Evolutionary conservation across 23 red algal genomes (phyloP).

Genomic region (Gracilaria vermiculophylla): DNA sequence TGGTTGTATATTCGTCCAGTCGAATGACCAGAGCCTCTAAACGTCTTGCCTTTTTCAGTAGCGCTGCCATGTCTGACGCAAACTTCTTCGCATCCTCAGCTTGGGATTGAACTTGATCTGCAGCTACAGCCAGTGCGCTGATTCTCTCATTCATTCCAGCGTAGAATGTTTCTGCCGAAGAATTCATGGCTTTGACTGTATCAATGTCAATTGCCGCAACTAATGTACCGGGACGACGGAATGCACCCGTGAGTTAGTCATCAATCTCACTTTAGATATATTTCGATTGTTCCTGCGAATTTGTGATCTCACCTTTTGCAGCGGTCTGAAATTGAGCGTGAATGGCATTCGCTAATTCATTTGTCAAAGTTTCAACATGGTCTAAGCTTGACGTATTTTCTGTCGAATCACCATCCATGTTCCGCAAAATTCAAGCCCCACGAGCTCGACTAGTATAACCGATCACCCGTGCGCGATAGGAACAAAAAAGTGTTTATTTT

Average conservation of each 20-base stretch:
- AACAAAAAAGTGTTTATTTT: no score
- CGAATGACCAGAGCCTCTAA: conserved; percentile 50
- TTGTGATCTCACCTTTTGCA: neutral
- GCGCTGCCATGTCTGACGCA: conserved; percentile 24
- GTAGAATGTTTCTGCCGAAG: conserved; percentile 40
- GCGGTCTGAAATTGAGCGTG: conserved; percentile 3
- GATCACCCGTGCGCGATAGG: no score
- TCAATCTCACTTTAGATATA: neutral
- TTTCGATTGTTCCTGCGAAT: neutral
- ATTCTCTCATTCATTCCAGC: conserved; percentile 60
- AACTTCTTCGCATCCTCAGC: conserved; percentile 34
- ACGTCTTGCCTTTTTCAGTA: conserved; percentile 31
- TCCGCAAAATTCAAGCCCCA: neutral
- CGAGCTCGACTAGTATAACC: neutral
- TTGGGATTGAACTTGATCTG: conserved; percentile 40
- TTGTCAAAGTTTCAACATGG: neutral
- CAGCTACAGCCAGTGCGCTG: conserved; percentile 18
- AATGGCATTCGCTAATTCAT: neutral
- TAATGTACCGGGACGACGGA: neutral
- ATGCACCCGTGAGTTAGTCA: neutral
- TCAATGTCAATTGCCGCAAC: conserved; percentile 42
- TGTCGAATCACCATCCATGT: neutral
- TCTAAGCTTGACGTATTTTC: neutral
- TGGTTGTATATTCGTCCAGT: conserved; percentile 49
- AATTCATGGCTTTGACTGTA: conserved; percentile 37